Base-by-base conservation (phyloP, 768 basidiomycete genomes). In the Phanerochaete carnosa region DNA sequence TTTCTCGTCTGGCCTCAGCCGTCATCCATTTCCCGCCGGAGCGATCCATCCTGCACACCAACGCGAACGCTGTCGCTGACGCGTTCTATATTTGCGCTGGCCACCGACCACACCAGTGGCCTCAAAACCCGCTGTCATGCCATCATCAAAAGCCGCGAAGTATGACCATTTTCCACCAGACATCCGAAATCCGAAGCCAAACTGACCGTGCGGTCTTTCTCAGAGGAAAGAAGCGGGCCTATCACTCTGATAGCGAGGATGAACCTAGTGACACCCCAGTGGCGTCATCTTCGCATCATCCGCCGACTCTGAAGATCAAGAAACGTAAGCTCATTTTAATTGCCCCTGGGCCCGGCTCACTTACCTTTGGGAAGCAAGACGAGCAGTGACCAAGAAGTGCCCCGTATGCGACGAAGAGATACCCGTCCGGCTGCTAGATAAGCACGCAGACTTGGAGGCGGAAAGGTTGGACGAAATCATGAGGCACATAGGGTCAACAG, bases 371-470 rank as follows among this genome's bases (percentile, higher is more conserved):
- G 8, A 50, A 90, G 89, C 79, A 3, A 89, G 85, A 70, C 83
- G 87, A 46, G 90, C 87, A 19, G 90, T 92, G 69, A 93, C 89
- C 2, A 79, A 85, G 59, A 76, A 77, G 60, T 94, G 91, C 68
- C 92, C 91, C 1, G 83, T 88, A 39, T 94, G 91, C 73, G 75
- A 79, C 15, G 90, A 93, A 69, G 70, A 70, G 39, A 88, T 94
- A 45, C 90, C 91, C 15, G 68, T 91, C 25, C 85, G 90, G 13
- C 78, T 92, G n/a, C 77, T 93, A 16, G 77, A 77, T 2, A 78
- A 75, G 58, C 92, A 93, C 65, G 79, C 81, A 2, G 79, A 78
- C 45, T 77, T 92, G 28, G 91, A 94, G 71, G 74, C 80, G 35
- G 80, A 89, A 65, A 82, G 90, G 62, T 79, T 92, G 23, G 83